Conservation (phyloP, 768 basidiomycete genomes). For the Pleurotus eryngii region DNA sequence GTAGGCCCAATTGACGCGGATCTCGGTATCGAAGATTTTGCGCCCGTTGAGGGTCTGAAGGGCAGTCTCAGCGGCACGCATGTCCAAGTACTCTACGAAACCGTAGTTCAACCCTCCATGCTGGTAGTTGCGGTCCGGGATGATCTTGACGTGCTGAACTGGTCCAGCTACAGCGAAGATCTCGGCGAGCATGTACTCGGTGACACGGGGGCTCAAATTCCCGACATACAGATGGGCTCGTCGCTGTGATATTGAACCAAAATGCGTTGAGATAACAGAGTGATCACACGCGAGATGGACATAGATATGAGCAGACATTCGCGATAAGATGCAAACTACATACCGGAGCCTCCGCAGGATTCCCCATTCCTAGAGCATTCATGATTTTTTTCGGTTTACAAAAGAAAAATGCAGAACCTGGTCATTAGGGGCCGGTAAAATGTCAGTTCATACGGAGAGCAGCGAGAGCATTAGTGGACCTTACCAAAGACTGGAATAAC, state of each 20-base stretch:
- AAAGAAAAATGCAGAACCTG: slow-evolving; percentile 43
- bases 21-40: slow-evolving; percentile 99
- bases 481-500: slow-evolving; percentile 52
- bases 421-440: slow-evolving; percentile 12
- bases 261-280: slow-evolving; percentile 21
- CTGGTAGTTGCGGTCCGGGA: slow-evolving; percentile 98
- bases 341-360: slow-evolving; percentile 76
- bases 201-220: slow-evolving; percentile 95
- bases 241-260: slow-evolving; percentile 44
- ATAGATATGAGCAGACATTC: slow-evolving; percentile 28
- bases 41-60: slow-evolving; percentile 97
- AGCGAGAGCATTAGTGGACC: slow-evolving; percentile 24
- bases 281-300: slow-evolving; percentile 15
- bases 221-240: slow-evolving; percentile 99
- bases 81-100: slow-evolving; percentile 98
- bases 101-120: slow-evolving; percentile 99
- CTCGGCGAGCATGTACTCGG: slow-evolving; percentile 98
- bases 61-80: slow-evolving; percentile 99
- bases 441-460: slow-evolving; percentile 9
- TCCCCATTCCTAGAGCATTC: slow-evolving; percentile 74
- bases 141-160: slow-evolving; percentile 99
- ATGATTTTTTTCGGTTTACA: slow-evolving; percentile 56
- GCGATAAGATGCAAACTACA: slow-evolving; percentile 28
- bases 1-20: slow-evolving; percentile 99
- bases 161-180: slow-evolving; percentile 96